Base-by-base conservation (phyloP, 1,284 basidiomycete species). In the Pseudozyma sp. region DNA sequence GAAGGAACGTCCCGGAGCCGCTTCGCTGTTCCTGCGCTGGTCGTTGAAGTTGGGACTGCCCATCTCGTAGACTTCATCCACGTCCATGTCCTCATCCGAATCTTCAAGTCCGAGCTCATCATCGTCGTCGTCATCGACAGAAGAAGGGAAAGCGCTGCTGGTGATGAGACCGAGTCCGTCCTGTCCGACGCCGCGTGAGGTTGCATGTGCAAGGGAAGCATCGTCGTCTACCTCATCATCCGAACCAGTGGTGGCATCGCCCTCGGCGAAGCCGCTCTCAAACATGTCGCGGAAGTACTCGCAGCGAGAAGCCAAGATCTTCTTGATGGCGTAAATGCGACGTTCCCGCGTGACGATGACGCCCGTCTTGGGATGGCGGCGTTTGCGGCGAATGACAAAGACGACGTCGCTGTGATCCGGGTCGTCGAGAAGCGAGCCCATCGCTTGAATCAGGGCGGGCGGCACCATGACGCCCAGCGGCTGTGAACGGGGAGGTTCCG, bases 341-440 rank as follows among this genome's bases (percentile, higher is more conserved):
- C 77, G 72, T 48, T 75, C 75, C 44, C 83, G 68, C 9, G 70
- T 67, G 34, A 57, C 62, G n/a, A 56, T 50, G 33, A 34, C 55
- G 4, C 60, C 63, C 2, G 46, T 72, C 16, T 46, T 53, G 24
- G 54, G 65, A 58, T 69, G 58, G 2, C 68, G 61, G 24, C 61
- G 67, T 43, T 67, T 65, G 17, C 65, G 62, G 29, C 64, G 61
- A 33, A 80, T 61, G 47, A 71, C 58, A 49, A 81, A 81, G 14
- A 81, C 77, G 16, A 79, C 73, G 54, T 81, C 79, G 61, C 77
- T 92, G 79, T 94, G 94, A 13, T 89, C 84, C 44, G 90, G 91
- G 80, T 94, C 91, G 75, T 94, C 91, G 7, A 94, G 86, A 39
- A 94, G 85, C 19, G 87, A 86, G 7, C 92, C 92, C 48, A 94